Evolutionary conservation across 83 land plant genomes (phyloP).

Genomic region (Larix sibirica): DNA sequence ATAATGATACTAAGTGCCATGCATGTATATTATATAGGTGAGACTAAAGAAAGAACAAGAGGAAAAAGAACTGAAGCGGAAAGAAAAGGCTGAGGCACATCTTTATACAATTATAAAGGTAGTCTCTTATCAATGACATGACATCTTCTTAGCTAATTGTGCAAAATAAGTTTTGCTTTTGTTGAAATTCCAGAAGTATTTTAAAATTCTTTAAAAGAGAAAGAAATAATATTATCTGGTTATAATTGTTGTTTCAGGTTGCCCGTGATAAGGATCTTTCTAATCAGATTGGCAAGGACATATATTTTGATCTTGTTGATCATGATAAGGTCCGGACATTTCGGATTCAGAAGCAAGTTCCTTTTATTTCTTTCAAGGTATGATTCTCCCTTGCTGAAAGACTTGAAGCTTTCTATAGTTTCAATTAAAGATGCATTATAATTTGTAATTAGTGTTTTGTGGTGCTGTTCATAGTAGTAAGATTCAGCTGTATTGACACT

Average conservation of each 20-base stretch:
- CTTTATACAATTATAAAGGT: constrained; percentile 94
- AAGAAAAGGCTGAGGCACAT: constrained; percentile 94
- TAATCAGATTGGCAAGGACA: constrained; percentile 84
- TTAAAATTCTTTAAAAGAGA: too few species aligned
- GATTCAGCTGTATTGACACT: too few species aligned
- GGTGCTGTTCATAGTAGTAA: too few species aligned
- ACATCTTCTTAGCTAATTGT: background rate
- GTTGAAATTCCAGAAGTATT: background rate
- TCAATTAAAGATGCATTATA: too few species aligned
- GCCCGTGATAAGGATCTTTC: constrained; percentile 80
- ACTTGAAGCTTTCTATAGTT: too few species aligned
- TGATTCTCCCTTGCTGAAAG: too few species aligned
- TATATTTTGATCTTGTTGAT: constrained; percentile 90
- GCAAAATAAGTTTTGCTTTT: background rate
- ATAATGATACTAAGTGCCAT: background rate
- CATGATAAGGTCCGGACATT: constrained; percentile 84
- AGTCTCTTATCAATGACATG: background rate
- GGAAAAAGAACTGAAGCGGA: constrained; percentile 84
- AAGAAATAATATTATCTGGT: too few species aligned
- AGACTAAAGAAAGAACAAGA: constrained; percentile 92
- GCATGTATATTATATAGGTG: constrained; percentile 41
- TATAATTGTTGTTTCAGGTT: constrained; percentile 41
- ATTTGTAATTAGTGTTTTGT: too few species aligned
- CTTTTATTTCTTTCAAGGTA: constrained; percentile 68
- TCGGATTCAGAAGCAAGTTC: constrained; percentile 78